Base-by-base conservation (phyloP, 2,329 filamentous ascomycete species). In the Elsinoe necatrix region DNA sequence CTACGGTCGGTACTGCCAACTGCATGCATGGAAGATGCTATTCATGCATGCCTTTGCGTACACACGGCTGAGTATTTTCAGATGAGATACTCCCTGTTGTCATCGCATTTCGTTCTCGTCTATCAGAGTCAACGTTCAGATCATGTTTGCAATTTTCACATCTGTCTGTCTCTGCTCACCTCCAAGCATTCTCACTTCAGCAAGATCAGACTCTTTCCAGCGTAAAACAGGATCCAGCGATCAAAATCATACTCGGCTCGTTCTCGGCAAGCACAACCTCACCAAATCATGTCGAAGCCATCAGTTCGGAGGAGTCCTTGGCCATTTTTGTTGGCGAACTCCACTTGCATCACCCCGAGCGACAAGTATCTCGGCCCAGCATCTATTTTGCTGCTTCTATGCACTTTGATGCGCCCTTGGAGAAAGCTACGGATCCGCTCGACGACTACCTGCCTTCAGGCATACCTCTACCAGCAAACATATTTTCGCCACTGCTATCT, bases 391-490 rank as follows among this genome's bases (percentile, higher is more conserved):
- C 54, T 6, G 54, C 54, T 25, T 56, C 54, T 11, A 25, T 56
- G n/a, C 41, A 31, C 23, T 35, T 56, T 6, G 41, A 56, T 2
- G 14, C 14, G 6, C 54, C 54, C 9, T 11, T 21, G 12, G 21
- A 21, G 9, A 18, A 11, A 9, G 11, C 39, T 1, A 18, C 29
- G 5, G 42, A 56, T 37, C 54, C 54, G 3, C 54, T 56, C 11
- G 54, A 56, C 41, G 54, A 56, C 41, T 56, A 56, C 29, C 27
- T 56, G 7, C 54, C 54, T 2, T 56, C 54, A 34, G 54, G 54
- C 12, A 31, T 35, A 25, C 54, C 54, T 12, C 16, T 56, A 16
- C 31, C 54, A 6, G 39, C 54, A 6, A 56, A 56, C 18, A 31
- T 56, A 11, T 41, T 56, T 8, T 31, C 54, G 16, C 54, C 54